A percentile compares a stretch with the other conserved stretches of the same genome.
Conservation (phyloP, 306 rosid genomes). For the Aeschynomene evenia region DNA sequence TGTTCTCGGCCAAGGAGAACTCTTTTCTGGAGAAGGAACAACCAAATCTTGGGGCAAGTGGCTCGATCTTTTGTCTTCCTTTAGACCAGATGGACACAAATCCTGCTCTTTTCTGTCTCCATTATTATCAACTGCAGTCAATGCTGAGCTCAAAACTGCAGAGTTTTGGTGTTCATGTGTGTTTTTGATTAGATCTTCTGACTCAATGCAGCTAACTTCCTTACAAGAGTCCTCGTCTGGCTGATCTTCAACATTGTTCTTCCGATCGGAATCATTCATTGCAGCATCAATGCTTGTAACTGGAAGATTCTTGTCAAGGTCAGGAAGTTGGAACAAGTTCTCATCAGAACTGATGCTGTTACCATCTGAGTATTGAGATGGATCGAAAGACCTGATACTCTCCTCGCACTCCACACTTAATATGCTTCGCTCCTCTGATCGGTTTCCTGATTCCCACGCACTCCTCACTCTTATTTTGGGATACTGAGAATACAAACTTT, state of each 20-base stretch:
- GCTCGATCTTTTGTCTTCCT: slow-evolving; percentile 40
- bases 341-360: slow-evolving; percentile 73
- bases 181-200: slow-evolving; percentile 44
- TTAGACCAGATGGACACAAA: slow-evolving; percentile 36
- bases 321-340: slow-evolving; percentile 59
- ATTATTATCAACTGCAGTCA: slow-evolving; percentile 38
- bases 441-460: slow-evolving; percentile 65
- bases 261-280: slow-evolving; percentile 39
- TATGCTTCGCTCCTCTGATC: slow-evolving; percentile 32
- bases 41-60: slow-evolving; percentile 37
- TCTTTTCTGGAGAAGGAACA: slow-evolving; percentile 49
- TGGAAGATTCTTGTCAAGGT: slow-evolving; percentile 54
- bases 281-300: slow-evolving; percentile 34
- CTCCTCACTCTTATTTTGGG: slow-evolving; percentile 56
- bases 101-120: slow-evolving; percentile 38
- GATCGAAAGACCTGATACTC: slow-evolving; percentile 62
- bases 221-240: slow-evolving; percentile 59
- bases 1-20: slow-evolving; percentile 39
- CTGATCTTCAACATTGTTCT: slow-evolving; percentile 54
- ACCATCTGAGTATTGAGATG: slow-evolving; percentile 74
- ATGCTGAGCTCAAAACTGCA: slow-evolving; percentile 46
- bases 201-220: slow-evolving; percentile 84
- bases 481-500: slow-evolving; percentile 50
- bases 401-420: slow-evolving; percentile 38
- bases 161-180: slow-evolving; percentile 39